Evolutionary conservation across 2,329 filamentous ascomycete species (phyloP), one percentile per base, ranked within the genome.

Genomic region (Orbilia ellipsospora): DNA sequence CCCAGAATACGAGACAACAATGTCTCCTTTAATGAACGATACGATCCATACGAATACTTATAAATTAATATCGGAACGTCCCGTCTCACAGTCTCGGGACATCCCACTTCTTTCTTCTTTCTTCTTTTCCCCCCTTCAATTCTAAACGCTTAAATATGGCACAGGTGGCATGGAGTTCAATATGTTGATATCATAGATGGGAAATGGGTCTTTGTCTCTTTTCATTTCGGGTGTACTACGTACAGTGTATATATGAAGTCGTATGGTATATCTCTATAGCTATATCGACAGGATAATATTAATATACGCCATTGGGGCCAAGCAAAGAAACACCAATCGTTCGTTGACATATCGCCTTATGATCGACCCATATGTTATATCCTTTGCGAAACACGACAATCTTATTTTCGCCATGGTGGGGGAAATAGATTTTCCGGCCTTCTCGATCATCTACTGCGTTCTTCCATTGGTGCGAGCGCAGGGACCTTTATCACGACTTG

Each of bases 221-320:
- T n/a, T 59, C 44, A 15, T 18, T 45, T 31, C 40, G 18, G 45
- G 56, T 57, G 45, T 52, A 52, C 20, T 10, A 23, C 48, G 42
- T 40, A 59, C 42, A 56, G 45, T 62, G 20, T 74, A 45, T 42
- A 73, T 56, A 57, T 7, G 57, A 57, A 31, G 63, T 51, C 51
- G 20, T 20, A 45, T 59, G 50, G 5, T 36, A 23, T 23, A 23
- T 36, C 5, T 66, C 50, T 61, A 73, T 73, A 65, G 36, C 36
- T 48, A 52, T 20, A 52, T 26, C 59, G 31, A 36, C 18, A 55
- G 20, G 50, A 59, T 74, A 59, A 68, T 68, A 62, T 57, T 74
- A 63, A 74, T 74, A 36, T 36, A 51, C 56, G 26, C 51, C 40
- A 63, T 57, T 59, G 54, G 36, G 48, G 48, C 48, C 44, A 48